Conservation (phyloP, 2,329 filamentous ascomycete genomes). For the Ceratocystis alfenasii region DNA sequence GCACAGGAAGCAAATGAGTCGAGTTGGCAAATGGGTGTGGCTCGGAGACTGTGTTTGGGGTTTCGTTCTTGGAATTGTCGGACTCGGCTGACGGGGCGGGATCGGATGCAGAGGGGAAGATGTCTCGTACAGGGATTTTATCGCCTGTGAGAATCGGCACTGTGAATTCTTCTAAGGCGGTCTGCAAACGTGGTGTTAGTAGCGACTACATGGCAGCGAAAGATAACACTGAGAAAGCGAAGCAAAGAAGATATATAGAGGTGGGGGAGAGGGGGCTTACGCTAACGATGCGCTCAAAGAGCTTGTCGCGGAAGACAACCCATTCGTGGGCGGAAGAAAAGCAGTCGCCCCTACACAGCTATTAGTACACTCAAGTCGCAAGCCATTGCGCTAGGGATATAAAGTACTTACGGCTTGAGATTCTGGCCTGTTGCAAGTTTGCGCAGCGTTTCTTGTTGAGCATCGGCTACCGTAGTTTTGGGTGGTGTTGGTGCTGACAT, state of each 20-base stretch:
- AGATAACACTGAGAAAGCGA: neutral
- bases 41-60: slow-evolving; percentile 22
- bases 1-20: slow-evolving; percentile 47
- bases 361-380: neutral
- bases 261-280: neutral
- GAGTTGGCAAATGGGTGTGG: slow-evolving; percentile 22
- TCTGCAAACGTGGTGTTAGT: slow-evolving; percentile 2
- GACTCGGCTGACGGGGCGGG: slow-evolving; percentile 29
- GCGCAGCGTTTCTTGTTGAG: slow-evolving; percentile 7
- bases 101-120: slow-evolving; percentile 18
- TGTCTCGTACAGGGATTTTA: slow-evolving; percentile 16
- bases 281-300: slow-evolving; percentile 19
- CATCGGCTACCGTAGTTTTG: neutral
- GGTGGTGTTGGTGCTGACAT: slow-evolving; percentile 7
- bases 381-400: neutral
- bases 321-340: slow-evolving; percentile 13
- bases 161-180: slow-evolving; percentile 14
- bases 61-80: slow-evolving; percentile 28
- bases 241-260: neutral
- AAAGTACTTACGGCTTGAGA: slow-evolving; percentile 8
- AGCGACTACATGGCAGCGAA: neutral
- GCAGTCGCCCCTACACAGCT: slow-evolving; percentile 4
- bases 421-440: slow-evolving; percentile 8
- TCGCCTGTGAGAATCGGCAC: slow-evolving; percentile 16
- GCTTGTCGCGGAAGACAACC: slow-evolving; percentile 18